Evolutionary conservation across 2,329 filamentous ascomycete species (phyloP).

Genomic region (Xylariaceae sp.): DNA sequence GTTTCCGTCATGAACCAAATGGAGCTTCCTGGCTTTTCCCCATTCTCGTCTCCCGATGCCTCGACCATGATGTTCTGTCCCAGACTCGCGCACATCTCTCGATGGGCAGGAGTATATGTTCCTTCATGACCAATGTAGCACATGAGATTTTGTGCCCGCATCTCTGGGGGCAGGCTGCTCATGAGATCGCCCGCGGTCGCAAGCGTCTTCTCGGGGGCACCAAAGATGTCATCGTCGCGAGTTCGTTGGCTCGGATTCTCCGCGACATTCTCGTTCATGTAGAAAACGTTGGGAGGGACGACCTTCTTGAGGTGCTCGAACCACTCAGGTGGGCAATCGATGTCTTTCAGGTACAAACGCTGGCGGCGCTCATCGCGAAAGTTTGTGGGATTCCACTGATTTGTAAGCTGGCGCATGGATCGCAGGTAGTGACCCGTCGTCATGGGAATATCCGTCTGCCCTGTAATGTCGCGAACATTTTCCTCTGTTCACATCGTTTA

Average conservation of each 20-base stretch:
- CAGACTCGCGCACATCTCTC: constrained; percentile 94
- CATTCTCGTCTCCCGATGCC: constrained; percentile 65
- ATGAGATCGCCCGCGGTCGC: constrained; percentile 85
- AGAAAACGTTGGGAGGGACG: constrained; percentile 79
- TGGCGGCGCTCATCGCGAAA: constrained; percentile 77
- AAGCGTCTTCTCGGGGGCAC: constrained; percentile 48
- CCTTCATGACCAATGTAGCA: constrained; percentile 97
- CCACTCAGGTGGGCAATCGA: constrained; percentile 90
- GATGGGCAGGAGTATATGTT: constrained; percentile 90
- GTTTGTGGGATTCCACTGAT: constrained; percentile 71
- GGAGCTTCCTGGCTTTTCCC: constrained; percentile 79
- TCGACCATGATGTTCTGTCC: constrained; percentile 99
- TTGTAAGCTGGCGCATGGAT: constrained; percentile 76
- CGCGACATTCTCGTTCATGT: constrained; percentile 73
- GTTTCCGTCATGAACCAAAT: constrained; percentile 99
- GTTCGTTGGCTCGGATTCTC: constrained; percentile 22
- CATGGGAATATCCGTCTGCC: constrained; percentile 70
- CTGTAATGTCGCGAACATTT: constrained; percentile 73
- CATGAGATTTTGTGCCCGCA: constrained; percentile 96
- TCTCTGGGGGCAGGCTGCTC: constrained; percentile 79
- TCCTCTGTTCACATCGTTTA: constrained; percentile 62
- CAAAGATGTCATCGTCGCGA: constrained; percentile 40
- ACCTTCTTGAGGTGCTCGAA: constrained; percentile 69
- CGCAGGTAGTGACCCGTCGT: constrained; percentile 86
- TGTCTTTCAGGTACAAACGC: constrained; percentile 91